A percentile compares a stretch with the other conserved stretches of the same genome.
phyloP scores from a whole-genome alignment of 75 land plant species.

The Gnetum montanum region DNA sequence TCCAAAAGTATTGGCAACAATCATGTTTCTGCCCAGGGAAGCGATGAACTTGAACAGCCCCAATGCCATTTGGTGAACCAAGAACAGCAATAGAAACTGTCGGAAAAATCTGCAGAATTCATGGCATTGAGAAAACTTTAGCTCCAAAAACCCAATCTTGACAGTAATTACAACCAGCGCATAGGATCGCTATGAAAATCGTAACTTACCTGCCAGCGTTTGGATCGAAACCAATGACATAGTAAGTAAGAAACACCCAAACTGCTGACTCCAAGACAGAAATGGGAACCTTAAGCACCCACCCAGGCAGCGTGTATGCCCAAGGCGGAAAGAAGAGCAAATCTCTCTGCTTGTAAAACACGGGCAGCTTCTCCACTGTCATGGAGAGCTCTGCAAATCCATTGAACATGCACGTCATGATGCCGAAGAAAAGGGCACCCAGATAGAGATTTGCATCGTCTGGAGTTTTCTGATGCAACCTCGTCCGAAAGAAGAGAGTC shows the following conservation, averaged over 20 bases:
- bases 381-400: slow-evolving; percentile 66
- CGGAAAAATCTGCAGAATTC: slow-evolving; percentile 50
- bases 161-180: not conserved
- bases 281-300: slow-evolving; percentile 58
- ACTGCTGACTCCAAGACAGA: slow-evolving; percentile 46
- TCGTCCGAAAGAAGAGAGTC: slow-evolving; percentile 62
- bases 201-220: slow-evolving; percentile 38
- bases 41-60: slow-evolving; percentile 68
- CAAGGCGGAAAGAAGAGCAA: slow-evolving; percentile 65
- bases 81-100: slow-evolving; percentile 51
- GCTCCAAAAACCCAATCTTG: not conserved
- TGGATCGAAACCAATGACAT: slow-evolving; percentile 65
- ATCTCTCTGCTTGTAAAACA: slow-evolving; percentile 85
- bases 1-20: slow-evolving; percentile 71
- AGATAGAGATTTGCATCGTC: slow-evolving; percentile 38
- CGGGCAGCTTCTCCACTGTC: slow-evolving; percentile 62
- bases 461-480: slow-evolving; percentile 29
- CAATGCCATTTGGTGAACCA: slow-evolving; percentile 63
- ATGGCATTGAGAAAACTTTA: not conserved
- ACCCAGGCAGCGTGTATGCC: slow-evolving; percentile 60
- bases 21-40: slow-evolving; percentile 57
- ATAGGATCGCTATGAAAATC: not conserved
- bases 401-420: slow-evolving; percentile 46
- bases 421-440: slow-evolving; percentile 58
- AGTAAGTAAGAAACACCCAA: slow-evolving; percentile 57